Evolutionary conservation across 257 asterid species (phyloP), one percentile per base, ranked within the genome.

Genomic region (Nicotiana attenuata): DNA sequence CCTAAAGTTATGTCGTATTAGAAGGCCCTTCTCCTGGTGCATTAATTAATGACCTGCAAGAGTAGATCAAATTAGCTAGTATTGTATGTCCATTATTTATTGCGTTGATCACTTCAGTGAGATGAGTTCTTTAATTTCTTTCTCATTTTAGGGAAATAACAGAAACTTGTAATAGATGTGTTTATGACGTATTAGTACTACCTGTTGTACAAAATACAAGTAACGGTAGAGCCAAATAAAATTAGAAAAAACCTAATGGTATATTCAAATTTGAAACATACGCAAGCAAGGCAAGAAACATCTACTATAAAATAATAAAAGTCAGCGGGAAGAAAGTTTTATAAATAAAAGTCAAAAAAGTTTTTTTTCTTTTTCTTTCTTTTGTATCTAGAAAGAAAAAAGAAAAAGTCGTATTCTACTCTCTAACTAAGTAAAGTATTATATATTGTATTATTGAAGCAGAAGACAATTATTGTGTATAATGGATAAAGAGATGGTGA

Each of bases 251-350:
- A 26, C 11, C 2, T 45, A 71, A 22, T 71, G 60, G 79, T 75
- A 75, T 22, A 75, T 50, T 73, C 79, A 73, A 73, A 47, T 15
- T 73, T 50, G 79, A 75, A 75, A 14, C 79, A 47, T 73, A 7
- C 22, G 41, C 61, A 73, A 47, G 33, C 59, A 45, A 71, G 13
- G 59, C 14, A 13, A 45, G 61, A 24, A 73, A 14, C 5, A 47
- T 73, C 1, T 45, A 71, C 6, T 14, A 47, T 47, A 45, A 11
- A 41, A 41, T 20, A 41, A 69, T 22, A 45, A 7, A 73, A 73
- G 78, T 71, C 60, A 45, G 73, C 73, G 73, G 11, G 5, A 28
- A 65, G 11, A 65, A 65, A 65, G 13, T 65, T 65, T 29, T 29
- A 3, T 2, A 28, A 65, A 65, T 65, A 65, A 65, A 65, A 65